Evolutionary conservation across 2,329 filamentous ascomycete species (phyloP).

Genomic region (Dactylella cylindrospora): DNA sequence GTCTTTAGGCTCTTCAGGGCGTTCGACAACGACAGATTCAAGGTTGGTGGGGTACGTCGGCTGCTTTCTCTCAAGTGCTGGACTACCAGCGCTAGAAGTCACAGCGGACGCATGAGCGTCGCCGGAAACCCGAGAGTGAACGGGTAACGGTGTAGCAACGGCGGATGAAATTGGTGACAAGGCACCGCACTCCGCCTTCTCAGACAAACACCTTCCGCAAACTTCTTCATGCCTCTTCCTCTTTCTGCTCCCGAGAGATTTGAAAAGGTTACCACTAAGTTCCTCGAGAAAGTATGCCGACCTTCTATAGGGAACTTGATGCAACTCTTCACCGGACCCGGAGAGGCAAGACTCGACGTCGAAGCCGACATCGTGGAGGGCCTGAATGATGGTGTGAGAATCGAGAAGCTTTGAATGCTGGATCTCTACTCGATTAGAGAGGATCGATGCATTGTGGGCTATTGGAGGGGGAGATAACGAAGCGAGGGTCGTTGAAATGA

Average conservation of each 20-base stretch:
- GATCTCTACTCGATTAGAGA: constrained; percentile 69
- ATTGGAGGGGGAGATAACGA: constrained; percentile 56
- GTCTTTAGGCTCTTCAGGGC: constrained; percentile 50
- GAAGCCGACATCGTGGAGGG: constrained; percentile 62
- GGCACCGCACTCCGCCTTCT: constrained; percentile 5
- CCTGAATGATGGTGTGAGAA: constrained; percentile 53
- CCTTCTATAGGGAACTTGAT: constrained; percentile 2
- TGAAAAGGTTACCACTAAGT: constrained; percentile 13
- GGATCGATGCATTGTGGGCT: constrained; percentile 69
- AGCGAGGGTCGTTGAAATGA: constrained; percentile 63
- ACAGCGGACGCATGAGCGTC: constrained; percentile 11
- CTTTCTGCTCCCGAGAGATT: constrained; percentile 24
- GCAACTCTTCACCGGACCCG: constrained; percentile 19
- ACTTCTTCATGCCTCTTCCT: constrained; percentile 37
- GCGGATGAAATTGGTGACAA: not conserved
- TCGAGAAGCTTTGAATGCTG: constrained; percentile 57
- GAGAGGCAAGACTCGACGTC: constrained; percentile 55
- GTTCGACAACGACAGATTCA: constrained; percentile 51
- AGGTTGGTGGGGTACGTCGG: constrained; percentile 30
- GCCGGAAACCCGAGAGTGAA: constrained; percentile 2
- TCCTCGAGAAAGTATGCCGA: constrained; percentile 28
- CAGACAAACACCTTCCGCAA: constrained; percentile 33
- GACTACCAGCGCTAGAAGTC: constrained; percentile 25
- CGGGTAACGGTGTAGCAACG: constrained; percentile 7
- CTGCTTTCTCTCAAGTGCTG: constrained; percentile 21